Base-by-base conservation (phyloP, 2,329 filamentous ascomycete species). In the Alternaria atra region DNA sequence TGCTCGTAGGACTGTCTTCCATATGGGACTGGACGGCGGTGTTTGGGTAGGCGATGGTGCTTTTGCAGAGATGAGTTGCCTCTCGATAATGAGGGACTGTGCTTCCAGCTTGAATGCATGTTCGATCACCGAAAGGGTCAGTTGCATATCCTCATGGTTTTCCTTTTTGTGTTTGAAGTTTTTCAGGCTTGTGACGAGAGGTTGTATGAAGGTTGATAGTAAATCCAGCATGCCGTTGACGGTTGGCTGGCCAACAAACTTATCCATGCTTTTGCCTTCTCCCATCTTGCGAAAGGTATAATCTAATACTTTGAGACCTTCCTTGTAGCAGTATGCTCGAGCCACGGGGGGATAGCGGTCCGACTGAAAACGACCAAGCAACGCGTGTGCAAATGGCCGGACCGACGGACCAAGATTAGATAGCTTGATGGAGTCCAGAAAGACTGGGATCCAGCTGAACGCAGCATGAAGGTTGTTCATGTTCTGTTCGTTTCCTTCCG, bases 351-450 rank as follows among this genome's bases (percentile, higher is more conserved):
- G 85, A 54, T 87, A 86, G 12, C 73, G 77, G 1, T 81, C 74
- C 34, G 87, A 84, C 61, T 87, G 87, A 23, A 90, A 84, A 6
- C 85, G 86, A 56, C 88, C 85, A 42, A 97, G 86, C 9, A 97
- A 85, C 55, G 93, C 89, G 63, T 90, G 86, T 39, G 92, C 85
- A 42, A 97, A 82, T n/a, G 90, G 88, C 62, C 93, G 89, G 76
- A 93, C 94, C 7, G 92, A 90, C 67, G 94, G 90, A 17, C 91
- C 89, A 60, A 93, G 88, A 71, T 93, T 92, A 57, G 89, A 87
- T 5, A 89, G 85, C 60, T 90, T 89, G 60, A 97, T 85, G 1
- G 93, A 97, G 30, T 86, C 84, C 63, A 97, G 86, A 73, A 97
- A 93, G 0, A 90, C 88, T 23, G 85, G 84, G 32, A 95, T 87